phyloP scores from a whole-genome alignment of 2,329 filamentous ascomycete species.

The Colletotrichum tabaci region DNA sequence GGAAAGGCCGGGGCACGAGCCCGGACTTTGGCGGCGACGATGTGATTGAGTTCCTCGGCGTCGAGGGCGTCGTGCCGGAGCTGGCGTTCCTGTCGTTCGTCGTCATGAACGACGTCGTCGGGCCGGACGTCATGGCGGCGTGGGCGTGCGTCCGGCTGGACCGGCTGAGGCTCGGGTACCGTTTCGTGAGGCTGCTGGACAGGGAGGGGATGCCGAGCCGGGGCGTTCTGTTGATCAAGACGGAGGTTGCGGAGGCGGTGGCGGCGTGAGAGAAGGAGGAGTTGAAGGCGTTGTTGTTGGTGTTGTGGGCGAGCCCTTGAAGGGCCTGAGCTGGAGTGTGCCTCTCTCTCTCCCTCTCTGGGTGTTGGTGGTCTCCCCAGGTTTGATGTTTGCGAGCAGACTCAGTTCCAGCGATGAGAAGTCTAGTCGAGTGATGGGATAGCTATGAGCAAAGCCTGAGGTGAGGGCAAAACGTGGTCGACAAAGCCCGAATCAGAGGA shows the following conservation, averaged over 20 bases:
- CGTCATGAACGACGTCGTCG: constrained; percentile 87
- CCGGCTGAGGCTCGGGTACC: constrained; percentile 80
- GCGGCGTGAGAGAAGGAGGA: background rate
- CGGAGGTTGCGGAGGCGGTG: background rate
- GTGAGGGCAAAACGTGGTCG: too few species aligned
- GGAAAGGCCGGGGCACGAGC: constrained; percentile 69
- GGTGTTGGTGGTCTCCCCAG: too few species aligned
- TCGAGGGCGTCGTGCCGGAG: constrained; percentile 74
- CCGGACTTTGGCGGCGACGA: constrained; percentile 76
- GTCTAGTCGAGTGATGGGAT: too few species aligned
- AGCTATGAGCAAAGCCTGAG: too few species aligned
- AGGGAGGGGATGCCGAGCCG: constrained; percentile 17
- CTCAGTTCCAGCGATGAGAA: too few species aligned
- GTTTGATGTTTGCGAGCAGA: too few species aligned
- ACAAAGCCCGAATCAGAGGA: too few species aligned
- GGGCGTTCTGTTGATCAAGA: constrained; percentile 10
- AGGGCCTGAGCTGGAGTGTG: too few species aligned
- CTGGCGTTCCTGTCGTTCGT: constrained; percentile 86
- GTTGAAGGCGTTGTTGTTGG: background rate
- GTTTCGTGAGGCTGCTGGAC: constrained; percentile 69
- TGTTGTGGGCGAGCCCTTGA: too few species aligned
- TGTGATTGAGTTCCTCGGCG: constrained; percentile 68
- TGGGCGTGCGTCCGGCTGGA: constrained; percentile 94
- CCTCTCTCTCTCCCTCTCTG: too few species aligned
- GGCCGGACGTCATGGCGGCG: constrained; percentile 82